Base-by-base conservation (phyloP, 192 early-diverging fungal genomes). In the Gaertneriomyces sp. region DNA sequence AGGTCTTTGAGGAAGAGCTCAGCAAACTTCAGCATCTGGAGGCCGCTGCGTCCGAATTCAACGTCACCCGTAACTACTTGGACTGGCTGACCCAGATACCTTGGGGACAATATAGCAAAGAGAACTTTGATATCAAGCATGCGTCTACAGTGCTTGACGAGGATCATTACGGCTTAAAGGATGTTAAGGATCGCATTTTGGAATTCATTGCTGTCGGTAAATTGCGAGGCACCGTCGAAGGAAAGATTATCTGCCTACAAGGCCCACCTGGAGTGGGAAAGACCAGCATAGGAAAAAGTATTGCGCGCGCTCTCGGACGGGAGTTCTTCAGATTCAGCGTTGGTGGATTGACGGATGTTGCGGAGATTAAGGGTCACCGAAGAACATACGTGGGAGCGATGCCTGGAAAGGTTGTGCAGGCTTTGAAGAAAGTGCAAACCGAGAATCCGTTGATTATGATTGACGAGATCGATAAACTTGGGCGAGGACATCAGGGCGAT, bases 131-230 rank as follows among this genome's bases (percentile, higher is more conserved):
- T 66, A 87, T 99, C 67, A 72, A 81, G 61, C 89, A 91, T 66
- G 95, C 97, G 33, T 78, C 82, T 20, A 77, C 69, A 16, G 93
- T 98, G 0, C 82, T 99, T n/a, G 95, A 99, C 73, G 93, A 96
- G 76, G 97, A 99, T 74, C 97, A 99, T 75, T 97, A 98, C 74
- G 97, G 97, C n/a, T 74, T 99, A 60, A 91, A 99, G 69, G 97
- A 99, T 74, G 97, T 99, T 60, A 99, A 99, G 84, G 94, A 98
- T 69, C 88, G 97, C 25, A 97, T 99, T 68, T 76, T 99, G 43
- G 97, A 99, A 81, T 99, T 99, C 61, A 96, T 99, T 74, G 97
- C 97, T 6, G 97, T 99, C 14, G 93, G 97, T 33, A 95, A 94
- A 72, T 77, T 99, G 63, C 79, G 93, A 10, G 93, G 93, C 6